A percentile compares a stretch with the other conserved stretches of the same genome.
Evolutionary conservation across 2,329 filamentous ascomycete species (phyloP).

Genomic region (Lachnellula subtilissima): DNA sequence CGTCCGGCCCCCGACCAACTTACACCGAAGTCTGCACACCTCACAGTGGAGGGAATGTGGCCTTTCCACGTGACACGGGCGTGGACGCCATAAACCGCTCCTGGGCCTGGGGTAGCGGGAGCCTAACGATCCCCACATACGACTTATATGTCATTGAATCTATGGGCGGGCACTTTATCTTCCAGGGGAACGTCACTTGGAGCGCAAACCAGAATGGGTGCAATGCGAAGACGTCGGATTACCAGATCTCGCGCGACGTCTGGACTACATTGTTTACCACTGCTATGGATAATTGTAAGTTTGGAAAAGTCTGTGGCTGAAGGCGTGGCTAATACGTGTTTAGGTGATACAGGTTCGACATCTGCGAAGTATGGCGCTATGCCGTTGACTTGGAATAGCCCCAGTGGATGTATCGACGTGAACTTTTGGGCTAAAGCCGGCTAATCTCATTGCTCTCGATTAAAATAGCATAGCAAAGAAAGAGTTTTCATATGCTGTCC

Average conservation of each 20-base stretch:
- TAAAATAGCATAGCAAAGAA: too few species aligned
- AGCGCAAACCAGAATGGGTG: not conserved
- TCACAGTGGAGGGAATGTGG: not conserved
- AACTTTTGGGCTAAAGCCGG: not conserved
- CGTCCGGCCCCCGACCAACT: too few species aligned
- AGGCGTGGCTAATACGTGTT: not conserved
- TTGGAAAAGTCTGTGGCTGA: too few species aligned
- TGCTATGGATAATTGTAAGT: too few species aligned
- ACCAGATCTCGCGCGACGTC: not conserved
- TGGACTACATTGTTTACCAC: not conserved
- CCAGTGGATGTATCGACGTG: not conserved
- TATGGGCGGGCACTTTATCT: not conserved
- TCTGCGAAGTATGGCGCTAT: not conserved
- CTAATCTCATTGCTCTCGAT: too few species aligned
- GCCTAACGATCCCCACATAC: not conserved
- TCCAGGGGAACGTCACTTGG: not conserved
- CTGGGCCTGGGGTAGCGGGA: not conserved
- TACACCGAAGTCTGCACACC: not conserved
- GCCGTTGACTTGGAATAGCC: not conserved
- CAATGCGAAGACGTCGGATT: not conserved
- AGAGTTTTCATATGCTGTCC: too few species aligned
- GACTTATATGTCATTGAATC: not conserved
- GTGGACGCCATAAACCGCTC: not conserved
- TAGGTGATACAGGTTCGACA: not conserved
- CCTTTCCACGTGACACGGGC: not conserved